phyloP scores from a whole-genome alignment of 192 early-diverging fungal genomes.

The Funneliformis geosporum region DNA sequence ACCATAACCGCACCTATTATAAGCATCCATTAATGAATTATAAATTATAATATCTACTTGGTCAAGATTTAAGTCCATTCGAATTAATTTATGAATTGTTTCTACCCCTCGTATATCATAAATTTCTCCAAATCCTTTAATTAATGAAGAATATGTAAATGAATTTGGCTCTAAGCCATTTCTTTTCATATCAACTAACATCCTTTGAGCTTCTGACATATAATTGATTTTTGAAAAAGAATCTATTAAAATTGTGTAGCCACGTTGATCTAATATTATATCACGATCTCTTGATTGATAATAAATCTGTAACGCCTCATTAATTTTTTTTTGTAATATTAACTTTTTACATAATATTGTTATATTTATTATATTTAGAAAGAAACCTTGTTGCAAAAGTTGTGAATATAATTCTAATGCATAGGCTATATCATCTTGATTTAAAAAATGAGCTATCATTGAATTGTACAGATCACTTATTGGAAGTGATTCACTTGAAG shows the following conservation, averaged over 20 bases:
- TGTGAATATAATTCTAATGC: slow-evolving; percentile 2
- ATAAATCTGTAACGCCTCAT: slow-evolving; percentile 14
- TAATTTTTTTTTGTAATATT: background rate
- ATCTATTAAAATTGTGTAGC: slow-evolving; percentile 4
- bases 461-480: background rate
- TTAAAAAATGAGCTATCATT: background rate
- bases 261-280: background rate
- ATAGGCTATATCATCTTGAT: background rate
- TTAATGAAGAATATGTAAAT: slow-evolving; percentile 39
- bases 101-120: slow-evolving; percentile 28
- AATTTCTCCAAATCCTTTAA: slow-evolving; percentile 32
- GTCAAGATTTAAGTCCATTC: slow-evolving; percentile 46
- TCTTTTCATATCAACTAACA: slow-evolving; percentile 36
- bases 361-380: background rate
- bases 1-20: slow-evolving; percentile 40
- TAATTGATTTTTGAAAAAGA: background rate
- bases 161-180: slow-evolving; percentile 31
- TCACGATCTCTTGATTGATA: background rate
- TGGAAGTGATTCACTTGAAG: too few species aligned
- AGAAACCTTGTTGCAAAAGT: background rate
- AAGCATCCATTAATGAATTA: slow-evolving; percentile 51
- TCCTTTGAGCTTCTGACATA: slow-evolving; percentile 33
- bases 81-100: slow-evolving; percentile 43
- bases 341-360: background rate
- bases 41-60: slow-evolving; percentile 39